Conservation (phyloP, 768 basidiomycete genomes). For the Suillus occidentalis region DNA sequence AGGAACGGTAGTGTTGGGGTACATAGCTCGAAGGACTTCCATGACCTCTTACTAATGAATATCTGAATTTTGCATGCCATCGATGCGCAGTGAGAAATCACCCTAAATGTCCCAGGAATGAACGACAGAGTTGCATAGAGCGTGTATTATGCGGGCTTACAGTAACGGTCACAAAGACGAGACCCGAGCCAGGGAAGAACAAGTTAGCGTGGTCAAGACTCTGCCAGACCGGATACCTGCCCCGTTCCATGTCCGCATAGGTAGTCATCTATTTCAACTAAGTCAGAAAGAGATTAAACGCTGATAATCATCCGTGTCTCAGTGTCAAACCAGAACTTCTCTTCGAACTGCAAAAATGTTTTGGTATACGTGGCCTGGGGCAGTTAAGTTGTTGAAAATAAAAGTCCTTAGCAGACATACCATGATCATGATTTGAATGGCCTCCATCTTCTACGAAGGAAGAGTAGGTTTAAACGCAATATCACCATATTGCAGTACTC, state of each 20-base stretch:
- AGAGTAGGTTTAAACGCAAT: conserved; percentile 54
- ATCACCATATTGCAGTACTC: conserved; percentile 66
- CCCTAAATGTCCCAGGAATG: conserved; percentile 39
- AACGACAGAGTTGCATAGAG: neutral
- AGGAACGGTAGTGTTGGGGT: conserved; percentile 51
- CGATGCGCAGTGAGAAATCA: conserved; percentile 60
- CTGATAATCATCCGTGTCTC: conserved; percentile 26
- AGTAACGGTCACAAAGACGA: conserved; percentile 34
- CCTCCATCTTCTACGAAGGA: conserved; percentile 64
- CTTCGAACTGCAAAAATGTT: conserved; percentile 62
- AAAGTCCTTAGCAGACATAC: conserved; percentile 25
- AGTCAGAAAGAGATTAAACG: neutral
- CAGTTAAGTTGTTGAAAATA: neutral
- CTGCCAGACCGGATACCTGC: conserved; percentile 69
- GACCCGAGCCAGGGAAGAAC: conserved; percentile 61
- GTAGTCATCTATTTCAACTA: conserved; percentile 36
- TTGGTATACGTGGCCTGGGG: conserved; percentile 60
- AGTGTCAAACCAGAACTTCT: conserved; percentile 60
- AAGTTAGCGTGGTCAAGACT: conserved; percentile 50
- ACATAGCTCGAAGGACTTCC: conserved; percentile 59
- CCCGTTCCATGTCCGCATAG: conserved; percentile 58
- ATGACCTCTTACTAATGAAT: conserved; percentile 57
- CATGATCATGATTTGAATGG: conserved; percentile 63
- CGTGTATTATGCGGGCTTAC: conserved; percentile 13
- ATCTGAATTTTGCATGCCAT: conserved; percentile 45